Conservation (phyloP, 2,329 filamentous ascomycete genomes). For the Epichloe scottii region DNA sequence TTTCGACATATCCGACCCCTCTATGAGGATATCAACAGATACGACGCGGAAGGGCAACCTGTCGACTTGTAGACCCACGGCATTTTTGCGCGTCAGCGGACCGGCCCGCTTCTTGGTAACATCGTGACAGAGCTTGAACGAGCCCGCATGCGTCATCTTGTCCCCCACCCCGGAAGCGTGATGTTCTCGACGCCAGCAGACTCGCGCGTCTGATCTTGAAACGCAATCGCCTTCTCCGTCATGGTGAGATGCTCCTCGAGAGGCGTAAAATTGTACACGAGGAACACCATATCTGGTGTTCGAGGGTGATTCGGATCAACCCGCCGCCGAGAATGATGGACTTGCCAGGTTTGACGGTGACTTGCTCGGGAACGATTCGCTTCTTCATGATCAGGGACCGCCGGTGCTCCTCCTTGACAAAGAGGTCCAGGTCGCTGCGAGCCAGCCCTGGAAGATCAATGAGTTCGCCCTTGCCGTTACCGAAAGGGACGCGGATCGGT, state of each 20-base stretch:
- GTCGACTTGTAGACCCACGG: conserved; percentile 50
- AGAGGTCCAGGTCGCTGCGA: conserved; percentile 58
- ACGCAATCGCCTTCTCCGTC: conserved; percentile 65
- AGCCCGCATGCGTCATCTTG: conserved; percentile 57
- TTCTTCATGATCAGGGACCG: conserved; percentile 64
- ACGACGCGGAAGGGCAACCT: conserved; percentile 68
- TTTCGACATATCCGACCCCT: conserved; percentile 86
- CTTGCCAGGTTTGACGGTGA: conserved; percentile 59
- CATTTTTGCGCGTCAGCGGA: conserved; percentile 52
- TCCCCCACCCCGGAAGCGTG: conserved; percentile 43
- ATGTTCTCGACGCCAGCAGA: conserved; percentile 50
- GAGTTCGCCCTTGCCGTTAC: conserved; percentile 73
- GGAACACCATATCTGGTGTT: conserved; percentile 46
- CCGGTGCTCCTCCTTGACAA: conserved; percentile 55
- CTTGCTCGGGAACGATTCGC: conserved; percentile 61
- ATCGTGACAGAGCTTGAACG: conserved; percentile 64
- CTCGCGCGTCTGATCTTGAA: conserved; percentile 52
- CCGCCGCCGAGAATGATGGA: conserved; percentile 71
- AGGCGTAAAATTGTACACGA: conserved; percentile 81
- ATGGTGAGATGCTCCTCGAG: conserved; percentile 63
- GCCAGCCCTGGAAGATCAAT: conserved; percentile 84
- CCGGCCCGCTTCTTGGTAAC: conserved; percentile 71
- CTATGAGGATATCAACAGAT: conserved; percentile 73
- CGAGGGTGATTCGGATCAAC: conserved; percentile 73
- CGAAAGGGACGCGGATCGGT: conserved; percentile 86